Evolutionary conservation across 768 basidiomycete species (phyloP).

Genomic region (Boletellus ananiceps): DNA sequence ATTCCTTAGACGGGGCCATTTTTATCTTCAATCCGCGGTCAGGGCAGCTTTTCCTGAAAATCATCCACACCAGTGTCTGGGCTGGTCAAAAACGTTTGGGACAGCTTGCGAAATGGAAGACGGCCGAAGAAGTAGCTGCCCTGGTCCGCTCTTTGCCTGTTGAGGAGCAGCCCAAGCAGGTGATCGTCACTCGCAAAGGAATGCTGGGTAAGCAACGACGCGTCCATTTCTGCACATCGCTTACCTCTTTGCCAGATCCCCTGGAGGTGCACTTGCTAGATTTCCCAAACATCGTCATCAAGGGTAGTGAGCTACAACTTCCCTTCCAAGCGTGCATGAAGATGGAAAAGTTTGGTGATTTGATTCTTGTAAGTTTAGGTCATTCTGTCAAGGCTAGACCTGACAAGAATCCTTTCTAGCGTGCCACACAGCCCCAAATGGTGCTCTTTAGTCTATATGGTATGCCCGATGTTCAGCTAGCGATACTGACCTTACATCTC

Average conservation of each 20-base stretch:
- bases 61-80: conserved; percentile 99
- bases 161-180: conserved; percentile 99
- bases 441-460: conserved; percentile 96
- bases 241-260: conserved; percentile 50
- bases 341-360: conserved; percentile 99
- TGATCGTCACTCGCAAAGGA: conserved; percentile 99
- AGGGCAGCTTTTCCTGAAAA: conserved; percentile 96
- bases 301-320: conserved; percentile 94
- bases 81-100: conserved; percentile 99
- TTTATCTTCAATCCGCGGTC: conserved; percentile 99
- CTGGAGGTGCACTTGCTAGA: conserved; percentile 98
- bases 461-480: conserved; percentile 24
- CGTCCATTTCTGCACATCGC: neutral
- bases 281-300: conserved; percentile 99
- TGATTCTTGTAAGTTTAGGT: conserved; percentile 63
- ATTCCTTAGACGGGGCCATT: conserved; percentile 74
- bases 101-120: conserved; percentile 99
- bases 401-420: conserved; percentile 36
- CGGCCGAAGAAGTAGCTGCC: conserved; percentile 99
- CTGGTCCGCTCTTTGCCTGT: conserved; percentile 97
- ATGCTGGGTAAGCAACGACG: conserved; percentile 71
- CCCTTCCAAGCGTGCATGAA: conserved; percentile 99
- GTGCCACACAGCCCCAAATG: conserved; percentile 98
- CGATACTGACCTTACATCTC: conserved; percentile 5
- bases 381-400: neutral